Evolutionary conservation across 768 basidiomycete species (phyloP), one percentile per base, ranked within the genome.

Genomic region (Naematelia encephala): DNA sequence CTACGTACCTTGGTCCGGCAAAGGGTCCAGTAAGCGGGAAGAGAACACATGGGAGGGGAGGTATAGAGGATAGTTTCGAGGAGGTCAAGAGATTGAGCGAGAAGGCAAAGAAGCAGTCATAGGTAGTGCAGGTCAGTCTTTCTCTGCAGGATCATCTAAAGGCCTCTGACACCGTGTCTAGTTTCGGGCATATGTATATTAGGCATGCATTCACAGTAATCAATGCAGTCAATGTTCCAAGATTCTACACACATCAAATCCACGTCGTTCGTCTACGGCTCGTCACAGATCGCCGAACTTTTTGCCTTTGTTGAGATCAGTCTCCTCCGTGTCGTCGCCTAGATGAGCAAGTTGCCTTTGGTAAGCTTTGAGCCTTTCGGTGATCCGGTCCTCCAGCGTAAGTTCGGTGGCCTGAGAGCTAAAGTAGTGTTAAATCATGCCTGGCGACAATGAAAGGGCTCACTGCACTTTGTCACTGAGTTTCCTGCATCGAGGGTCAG

Each of bases 1-100:
- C 87, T 22, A 81, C 79, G 16, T 87, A 87, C 62, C 60, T 78
- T 4, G 68, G 69, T 12, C 54, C 58, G 1, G 44, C 54, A 25
- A 49, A 59, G 8, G 59, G 53, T 0, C 30, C 51, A 3, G 62
- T 67, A 30, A 27, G 27, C 22, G 77, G 77, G 5, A 77, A 76
- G 63, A 59, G 77, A 45, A 76, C 68, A 46, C 77, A 78, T 59
- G 77, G 77, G 3, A 58, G 73, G 25, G 60, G 61, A 2, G 50
- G 55, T 14, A 61, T 30, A 12, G 29, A 14, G 45, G 51, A 42
- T 10, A 63, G 56, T 22, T 54, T 63, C 13, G 68, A 73, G 26
- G 64, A 66, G 29, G 56, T 73, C 2, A 52, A 53, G 55, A 54
- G 45, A 28, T 59, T 73, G 61, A 63, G 58, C 26, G 53, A 54